Evolutionary conservation across 306 rosid species (phyloP), one percentile per base, ranked within the genome.

Genomic region (Trifolium fragiferum): DNA sequence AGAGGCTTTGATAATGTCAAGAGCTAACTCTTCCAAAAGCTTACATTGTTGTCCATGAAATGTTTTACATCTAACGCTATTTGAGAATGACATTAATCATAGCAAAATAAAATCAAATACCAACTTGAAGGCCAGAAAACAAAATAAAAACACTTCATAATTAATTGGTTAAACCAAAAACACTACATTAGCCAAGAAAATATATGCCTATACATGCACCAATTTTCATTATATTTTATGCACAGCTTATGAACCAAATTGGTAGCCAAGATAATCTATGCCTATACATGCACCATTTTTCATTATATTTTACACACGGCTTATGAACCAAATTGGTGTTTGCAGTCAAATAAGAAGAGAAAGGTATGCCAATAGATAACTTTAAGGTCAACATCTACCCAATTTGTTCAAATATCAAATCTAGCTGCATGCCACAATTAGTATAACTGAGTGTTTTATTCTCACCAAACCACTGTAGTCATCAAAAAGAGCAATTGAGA

Each of bases 391-490:
- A 30, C 33, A 30, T 30, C 33, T 30, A 37, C 40, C 40, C 40
- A 37, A 37, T 37, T 23, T 10, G 59, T 20, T 59, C 37, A 72
- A 33, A 77, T 61, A 72, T 60, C 38, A 77, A 75, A 73, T 54
- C 55, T 53, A 20, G 80, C 40, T 20, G 73, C 54, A 68, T 62
- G 27, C 35, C 6, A 37, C 60, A 55, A 74, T 78, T 47, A 69
- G 15, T 41, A 55, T 14, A 74, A 54, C 30, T 25, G 50, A 69
- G 84, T 58, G 61, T 70, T 77, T 40, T 15, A 81, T 76, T 79
- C 97, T 92, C 84, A 94, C 99, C 97, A 94, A 85, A 80, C 99
- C 99, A 88, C 92, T 87, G 77, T 92, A 94, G 85, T 94, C 99
- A 86, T 94, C 99, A 85, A 92, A 94, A 75, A 94, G 95, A 61